These are phyloP conservation scores for Euphrasia confusa DNA, from an alignment of 257 asterid genomes.

Conservation along the genomic window DNA sequence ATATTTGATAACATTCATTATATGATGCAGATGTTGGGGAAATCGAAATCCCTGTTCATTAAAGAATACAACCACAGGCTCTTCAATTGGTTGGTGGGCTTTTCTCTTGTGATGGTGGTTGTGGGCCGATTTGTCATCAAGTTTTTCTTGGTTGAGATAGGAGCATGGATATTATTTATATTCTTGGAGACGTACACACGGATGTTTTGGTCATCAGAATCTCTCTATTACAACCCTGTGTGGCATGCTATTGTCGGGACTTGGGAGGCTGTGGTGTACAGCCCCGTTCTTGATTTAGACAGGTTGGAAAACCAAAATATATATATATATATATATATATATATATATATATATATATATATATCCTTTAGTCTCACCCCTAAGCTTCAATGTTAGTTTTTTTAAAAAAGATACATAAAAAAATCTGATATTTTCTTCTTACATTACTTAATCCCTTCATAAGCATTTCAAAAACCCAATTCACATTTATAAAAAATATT, in stretches of 20 bases:
- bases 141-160: conserved; percentile 76
- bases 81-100: conserved; percentile 94
- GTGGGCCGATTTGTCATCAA: conserved; percentile 84
- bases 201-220: conserved; percentile 96
- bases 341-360: too few species aligned
- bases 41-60: conserved; percentile 76
- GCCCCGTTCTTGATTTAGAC: conserved; percentile 93
- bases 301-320: conserved; percentile 40
- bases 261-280: conserved; percentile 91
- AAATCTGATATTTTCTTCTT: too few species aligned
- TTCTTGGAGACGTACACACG: conserved; percentile 93
- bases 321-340: too few species aligned
- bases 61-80: conserved; percentile 95
- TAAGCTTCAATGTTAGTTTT: not conserved
- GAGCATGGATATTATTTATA: conserved; percentile 92
- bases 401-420: too few species aligned
- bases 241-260: conserved; percentile 81
- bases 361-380: too few species aligned
- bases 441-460: too few species aligned
- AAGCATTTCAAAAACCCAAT: too few species aligned
- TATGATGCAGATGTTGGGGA: conserved; percentile 84
- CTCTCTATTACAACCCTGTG: conserved; percentile 91
- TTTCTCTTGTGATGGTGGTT: conserved; percentile 93
- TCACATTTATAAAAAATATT: too few species aligned
- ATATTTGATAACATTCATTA: not conserved